Percentiles rank a stretch among this genome's conserved stretches.
Evolutionary conservation across 495 filamentous ascomycete genomes (phyloP).

Genomic region (Bathelium albidoporum): DNA sequence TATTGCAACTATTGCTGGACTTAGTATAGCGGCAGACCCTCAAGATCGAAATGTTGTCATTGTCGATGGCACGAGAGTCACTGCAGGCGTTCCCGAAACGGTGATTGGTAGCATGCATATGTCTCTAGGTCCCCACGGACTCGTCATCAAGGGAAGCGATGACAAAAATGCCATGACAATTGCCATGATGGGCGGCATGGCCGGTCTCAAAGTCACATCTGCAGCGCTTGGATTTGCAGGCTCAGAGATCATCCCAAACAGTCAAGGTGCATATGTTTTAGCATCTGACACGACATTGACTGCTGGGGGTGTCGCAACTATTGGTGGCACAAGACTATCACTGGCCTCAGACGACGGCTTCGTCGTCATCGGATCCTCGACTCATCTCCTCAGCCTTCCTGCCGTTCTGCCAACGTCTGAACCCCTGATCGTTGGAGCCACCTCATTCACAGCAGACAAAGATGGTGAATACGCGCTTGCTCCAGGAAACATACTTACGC

Average conservation of each 20-base stretch:
- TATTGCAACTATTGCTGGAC: background rate
- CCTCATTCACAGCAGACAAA: background rate
- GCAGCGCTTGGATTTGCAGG: background rate
- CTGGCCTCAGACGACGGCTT: background rate
- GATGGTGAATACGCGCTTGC: background rate
- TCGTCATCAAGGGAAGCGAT: background rate
- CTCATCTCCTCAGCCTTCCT: background rate
- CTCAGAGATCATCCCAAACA: background rate
- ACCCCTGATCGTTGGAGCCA: background rate
- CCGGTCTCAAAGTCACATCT: background rate
- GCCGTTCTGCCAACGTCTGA: background rate
- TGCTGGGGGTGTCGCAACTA: conserved; percentile 19
- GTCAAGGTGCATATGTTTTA: background rate
- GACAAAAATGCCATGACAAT: background rate
- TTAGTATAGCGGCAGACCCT: background rate
- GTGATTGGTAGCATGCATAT: background rate
- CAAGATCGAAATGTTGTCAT: background rate
- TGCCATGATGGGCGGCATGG: background rate
- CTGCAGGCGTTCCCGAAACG: background rate
- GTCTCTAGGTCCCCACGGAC: background rate
- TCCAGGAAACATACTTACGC: background rate
- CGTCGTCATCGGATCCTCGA: conserved; percentile 1
- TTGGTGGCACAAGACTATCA: conserved; percentile 13
- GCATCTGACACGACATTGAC: conserved; percentile 7
- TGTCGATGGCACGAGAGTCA: background rate